A percentile compares a stretch with the other conserved stretches of the same genome.
phyloP scores from a whole-genome alignment of 176 grass and related monocot species.

The Areca catechu region DNA sequence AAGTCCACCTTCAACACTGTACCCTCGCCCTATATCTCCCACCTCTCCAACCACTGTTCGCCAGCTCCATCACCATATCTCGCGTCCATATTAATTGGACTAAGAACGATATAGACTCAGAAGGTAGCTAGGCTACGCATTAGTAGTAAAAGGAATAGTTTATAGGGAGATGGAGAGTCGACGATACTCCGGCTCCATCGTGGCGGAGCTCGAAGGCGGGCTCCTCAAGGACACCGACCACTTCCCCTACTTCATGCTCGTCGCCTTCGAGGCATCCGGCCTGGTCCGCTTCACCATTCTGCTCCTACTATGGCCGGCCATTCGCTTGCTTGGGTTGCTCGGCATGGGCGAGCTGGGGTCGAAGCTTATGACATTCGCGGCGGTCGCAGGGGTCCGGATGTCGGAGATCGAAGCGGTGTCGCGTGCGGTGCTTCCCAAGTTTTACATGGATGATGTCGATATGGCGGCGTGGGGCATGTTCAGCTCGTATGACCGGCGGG shows the following conservation, averaged over 20 bases:
- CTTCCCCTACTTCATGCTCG: constrained; percentile 20
- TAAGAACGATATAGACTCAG: no score
- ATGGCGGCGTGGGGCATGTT: constrained; percentile 46
- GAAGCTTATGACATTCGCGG: constrained; percentile 32
- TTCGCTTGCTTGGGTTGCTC: constrained; percentile 25
- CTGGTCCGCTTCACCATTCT: constrained; percentile 45
- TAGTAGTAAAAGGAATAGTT: no score
- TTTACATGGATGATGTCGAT: constrained; percentile 81
- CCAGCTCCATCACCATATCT: no score
- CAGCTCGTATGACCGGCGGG: constrained; percentile 22
- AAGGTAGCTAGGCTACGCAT: no score
- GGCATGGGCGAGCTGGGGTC: constrained; percentile 5
- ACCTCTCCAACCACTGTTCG: no score
- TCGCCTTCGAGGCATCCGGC: constrained; percentile 67
- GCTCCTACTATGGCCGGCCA: constrained; percentile 46
- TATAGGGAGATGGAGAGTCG: constrained; percentile 1
- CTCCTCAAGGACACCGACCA: not conserved
- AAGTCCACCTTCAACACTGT: no score
- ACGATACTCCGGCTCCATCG: not conserved
- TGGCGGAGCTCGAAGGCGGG: constrained; percentile 5
- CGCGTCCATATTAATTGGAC: no score
- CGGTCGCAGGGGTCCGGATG: constrained; percentile 27
- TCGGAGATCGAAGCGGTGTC: constrained; percentile 66
- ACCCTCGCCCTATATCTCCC: no score
- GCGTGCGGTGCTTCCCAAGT: constrained; percentile 88